Percentiles rank a stretch among this genome's conserved stretches.
Conservation (phyloP, 441 rosid species). For the Mallotus repandus region DNA sequence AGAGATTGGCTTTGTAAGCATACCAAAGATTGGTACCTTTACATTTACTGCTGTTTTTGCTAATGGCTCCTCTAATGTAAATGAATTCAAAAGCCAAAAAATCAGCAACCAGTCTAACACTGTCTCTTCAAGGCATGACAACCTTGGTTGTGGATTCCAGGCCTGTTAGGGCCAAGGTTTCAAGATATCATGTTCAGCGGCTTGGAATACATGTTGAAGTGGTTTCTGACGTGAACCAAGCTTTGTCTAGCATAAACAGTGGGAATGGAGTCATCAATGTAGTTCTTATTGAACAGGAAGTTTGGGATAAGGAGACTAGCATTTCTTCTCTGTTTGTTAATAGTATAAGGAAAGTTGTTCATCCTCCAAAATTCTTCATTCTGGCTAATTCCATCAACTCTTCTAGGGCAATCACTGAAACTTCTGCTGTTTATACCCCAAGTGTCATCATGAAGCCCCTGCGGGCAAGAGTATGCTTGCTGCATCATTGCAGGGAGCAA, state of each 20-base stretch:
- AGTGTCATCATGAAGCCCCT: constrained; percentile 72
- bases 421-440: constrained; percentile 37
- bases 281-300: constrained; percentile 79
- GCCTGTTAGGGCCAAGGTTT: constrained; percentile 64
- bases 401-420: constrained; percentile 27
- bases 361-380: constrained; percentile 52
- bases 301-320: constrained; percentile 59
- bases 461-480: constrained; percentile 86
- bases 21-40: constrained; percentile 72
- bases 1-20: constrained; percentile 81
- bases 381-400: constrained; percentile 56
- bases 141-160: constrained; percentile 75
- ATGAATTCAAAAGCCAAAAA: constrained; percentile 45
- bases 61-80: constrained; percentile 42
- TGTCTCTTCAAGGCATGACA: constrained; percentile 52
- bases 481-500: constrained; percentile 65
- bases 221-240: constrained; percentile 51
- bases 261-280: constrained; percentile 39
- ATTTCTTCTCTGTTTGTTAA: constrained; percentile 40
- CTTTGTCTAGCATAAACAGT: constrained; percentile 36
- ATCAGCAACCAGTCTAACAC: constrained; percentile 38
- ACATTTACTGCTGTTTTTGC: constrained; percentile 79
- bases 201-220: constrained; percentile 67
- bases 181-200: constrained; percentile 77
- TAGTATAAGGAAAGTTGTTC: constrained; percentile 34